phyloP scores from a whole-genome alignment of 73 alveolate genomes.

The Blepharisma japonicum region DNA sequence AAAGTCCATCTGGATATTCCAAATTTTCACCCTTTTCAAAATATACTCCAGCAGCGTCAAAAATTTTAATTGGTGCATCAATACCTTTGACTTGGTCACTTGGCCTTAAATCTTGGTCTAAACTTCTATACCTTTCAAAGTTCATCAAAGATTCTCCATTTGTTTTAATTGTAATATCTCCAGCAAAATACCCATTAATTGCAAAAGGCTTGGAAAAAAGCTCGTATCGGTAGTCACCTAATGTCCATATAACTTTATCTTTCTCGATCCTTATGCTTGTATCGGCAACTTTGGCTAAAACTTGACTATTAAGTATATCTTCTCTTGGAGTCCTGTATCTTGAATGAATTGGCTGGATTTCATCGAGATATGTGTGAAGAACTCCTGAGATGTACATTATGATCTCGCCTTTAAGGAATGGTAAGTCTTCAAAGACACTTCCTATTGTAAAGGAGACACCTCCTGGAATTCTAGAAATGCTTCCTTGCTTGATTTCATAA shows the following conservation, averaged over 20 bases:
- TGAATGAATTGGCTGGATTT: background rate
- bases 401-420: background rate
- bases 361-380: background rate
- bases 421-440: background rate
- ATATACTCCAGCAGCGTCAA: background rate
- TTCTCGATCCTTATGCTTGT: background rate
- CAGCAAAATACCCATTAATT: background rate
- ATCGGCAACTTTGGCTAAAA: background rate
- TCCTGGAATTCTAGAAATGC: background rate
- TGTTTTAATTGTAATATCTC: background rate
- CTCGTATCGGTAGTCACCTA: background rate
- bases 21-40: background rate
- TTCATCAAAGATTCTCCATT: background rate
- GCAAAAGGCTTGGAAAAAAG: background rate
- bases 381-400: background rate
- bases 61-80: no score
- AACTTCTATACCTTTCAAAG: constrained; percentile 21
- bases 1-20: background rate
- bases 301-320: background rate
- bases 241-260: background rate
- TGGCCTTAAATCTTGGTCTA: background rate
- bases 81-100: no score
- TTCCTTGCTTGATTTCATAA: background rate
- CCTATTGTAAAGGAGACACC: background rate
- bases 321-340: constrained; percentile 1